phyloP scores from a whole-genome alignment of 768 basidiomycete genomes.

The Coprinopsis marcescibilis region DNA sequence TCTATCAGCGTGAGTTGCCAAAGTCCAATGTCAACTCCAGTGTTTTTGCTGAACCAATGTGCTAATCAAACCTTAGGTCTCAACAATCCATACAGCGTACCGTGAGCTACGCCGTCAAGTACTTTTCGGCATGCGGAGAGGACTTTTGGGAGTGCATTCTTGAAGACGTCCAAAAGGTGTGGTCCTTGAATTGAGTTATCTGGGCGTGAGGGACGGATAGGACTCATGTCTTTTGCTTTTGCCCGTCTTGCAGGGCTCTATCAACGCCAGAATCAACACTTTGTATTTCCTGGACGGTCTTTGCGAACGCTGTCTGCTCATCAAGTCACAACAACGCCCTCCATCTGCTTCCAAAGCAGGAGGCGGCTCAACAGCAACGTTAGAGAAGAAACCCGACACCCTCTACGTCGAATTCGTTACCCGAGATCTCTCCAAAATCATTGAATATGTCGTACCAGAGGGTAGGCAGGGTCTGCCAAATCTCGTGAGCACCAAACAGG shows the following conservation, averaged over 20 bases:
- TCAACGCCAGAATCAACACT: slow-evolving; percentile 91
- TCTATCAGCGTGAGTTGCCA: slow-evolving; percentile 34
- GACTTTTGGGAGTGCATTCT: slow-evolving; percentile 92
- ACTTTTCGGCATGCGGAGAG: slow-evolving; percentile 79
- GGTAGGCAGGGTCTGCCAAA: slow-evolving; percentile 87
- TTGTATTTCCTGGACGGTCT: slow-evolving; percentile 87
- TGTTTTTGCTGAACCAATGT: slow-evolving; percentile 2
- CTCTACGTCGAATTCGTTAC: slow-evolving; percentile 76
- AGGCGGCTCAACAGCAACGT: slow-evolving; percentile 14
- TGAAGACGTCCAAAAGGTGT: slow-evolving; percentile 85
- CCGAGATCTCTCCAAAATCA: slow-evolving; percentile 72
- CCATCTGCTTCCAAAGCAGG: slow-evolving; percentile 37
- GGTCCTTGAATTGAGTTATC: slow-evolving; percentile 11
- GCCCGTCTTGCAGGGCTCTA: slow-evolving; percentile 53
- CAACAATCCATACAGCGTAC: slow-evolving; percentile 87
- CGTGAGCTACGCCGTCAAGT: slow-evolving; percentile 79
- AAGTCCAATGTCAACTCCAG: slow-evolving; percentile 1
- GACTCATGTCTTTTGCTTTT: not conserved
- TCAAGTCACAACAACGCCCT: slow-evolving; percentile 37
- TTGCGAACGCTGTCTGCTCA: slow-evolving; percentile 70
- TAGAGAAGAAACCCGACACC: slow-evolving; percentile 8
- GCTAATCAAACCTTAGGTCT: slow-evolving; percentile 42
- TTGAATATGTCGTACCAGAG: slow-evolving; percentile 82
- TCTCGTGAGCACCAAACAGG: slow-evolving; percentile 83
- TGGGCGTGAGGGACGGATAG: not conserved